These are phyloP conservation scores for Yamadazyma paraphyllophila DNA, from an alignment of 805 yeast genomes.

Conservation along the genomic window DNA sequence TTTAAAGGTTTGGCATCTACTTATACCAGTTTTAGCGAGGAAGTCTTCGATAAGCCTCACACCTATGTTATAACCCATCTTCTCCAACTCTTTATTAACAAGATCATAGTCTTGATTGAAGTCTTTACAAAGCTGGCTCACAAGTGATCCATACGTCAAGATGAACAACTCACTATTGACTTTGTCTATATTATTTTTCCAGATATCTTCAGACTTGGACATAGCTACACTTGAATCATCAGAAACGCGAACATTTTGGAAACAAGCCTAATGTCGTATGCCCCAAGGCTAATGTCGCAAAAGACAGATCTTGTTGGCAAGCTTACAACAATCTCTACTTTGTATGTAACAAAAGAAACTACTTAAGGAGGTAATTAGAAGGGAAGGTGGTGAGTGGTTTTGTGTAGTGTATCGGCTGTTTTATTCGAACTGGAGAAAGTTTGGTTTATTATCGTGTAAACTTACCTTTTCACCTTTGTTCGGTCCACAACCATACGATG, in stretches of 20 bases:
- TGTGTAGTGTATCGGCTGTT: no score
- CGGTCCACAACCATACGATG: slow-evolving; percentile 52
- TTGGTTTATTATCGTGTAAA: no score
- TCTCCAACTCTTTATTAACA: slow-evolving; percentile 80
- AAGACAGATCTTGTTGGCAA: no score
- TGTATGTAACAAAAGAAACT: no score
- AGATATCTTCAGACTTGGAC: slow-evolving; percentile 62
- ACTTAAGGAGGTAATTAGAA: no score
- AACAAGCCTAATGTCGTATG: neutral
- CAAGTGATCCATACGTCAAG: slow-evolving; percentile 92
- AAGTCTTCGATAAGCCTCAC: slow-evolving; percentile 89
- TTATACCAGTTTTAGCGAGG: slow-evolving; percentile 80
- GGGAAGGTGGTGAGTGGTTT: no score
- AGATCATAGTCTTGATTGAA: slow-evolving; percentile 68
- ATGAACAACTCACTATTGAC: slow-evolving; percentile 91
- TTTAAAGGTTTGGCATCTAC: slow-evolving; percentile 73
- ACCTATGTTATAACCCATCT: slow-evolving; percentile 96
- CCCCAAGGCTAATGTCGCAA: neutral
- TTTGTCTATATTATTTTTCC: slow-evolving; percentile 87
- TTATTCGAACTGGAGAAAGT: no score
- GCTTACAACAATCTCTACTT: no score
- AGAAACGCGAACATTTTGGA: neutral
- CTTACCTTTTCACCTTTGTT: slow-evolving; percentile 46
- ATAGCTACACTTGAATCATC: neutral
- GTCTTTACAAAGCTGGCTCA: slow-evolving; percentile 86